Conservation (phyloP, 2,329 filamentous ascomycete species). For the Colletotrichum sp. region DNA sequence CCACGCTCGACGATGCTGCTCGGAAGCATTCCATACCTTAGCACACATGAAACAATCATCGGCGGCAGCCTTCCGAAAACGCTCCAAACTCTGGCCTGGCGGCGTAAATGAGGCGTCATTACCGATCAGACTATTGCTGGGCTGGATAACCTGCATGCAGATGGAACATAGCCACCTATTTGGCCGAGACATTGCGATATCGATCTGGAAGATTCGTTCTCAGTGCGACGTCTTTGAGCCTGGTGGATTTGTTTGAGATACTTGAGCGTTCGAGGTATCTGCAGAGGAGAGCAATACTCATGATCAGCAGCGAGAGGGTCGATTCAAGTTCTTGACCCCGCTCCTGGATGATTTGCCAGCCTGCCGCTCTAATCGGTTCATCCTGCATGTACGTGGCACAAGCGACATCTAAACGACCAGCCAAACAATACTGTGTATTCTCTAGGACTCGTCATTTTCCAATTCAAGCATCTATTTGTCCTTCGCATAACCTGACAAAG, state of each 20-base stretch:
- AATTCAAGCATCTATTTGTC: neutral
- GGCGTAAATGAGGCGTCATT: fast-evolving
- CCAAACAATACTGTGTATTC: neutral
- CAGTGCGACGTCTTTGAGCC: fast-evolving
- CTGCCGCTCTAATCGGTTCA: neutral
- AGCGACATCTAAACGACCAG: neutral
- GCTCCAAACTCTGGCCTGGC: neutral
- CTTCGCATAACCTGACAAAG: neutral
- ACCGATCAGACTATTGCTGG: neutral
- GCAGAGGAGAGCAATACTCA: fast-evolving
- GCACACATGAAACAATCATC: neutral
- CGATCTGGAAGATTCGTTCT: neutral
- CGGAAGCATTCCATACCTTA: neutral
- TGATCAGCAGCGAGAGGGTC: neutral
- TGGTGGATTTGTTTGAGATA: fast-evolving
- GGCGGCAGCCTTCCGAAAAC: neutral
- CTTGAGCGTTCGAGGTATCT: neutral
- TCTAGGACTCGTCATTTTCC: neutral
- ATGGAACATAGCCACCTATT: fast-evolving
- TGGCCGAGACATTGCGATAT: neutral
- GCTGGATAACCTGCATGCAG: neutral
- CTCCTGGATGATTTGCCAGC: fast-evolving
- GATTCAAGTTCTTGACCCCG: neutral
- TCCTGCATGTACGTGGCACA: neutral
- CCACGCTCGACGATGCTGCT: neutral